Conservation (phyloP, 1,139 yeast genomes). For the Spencermartinsiella ligniputridi region DNA sequence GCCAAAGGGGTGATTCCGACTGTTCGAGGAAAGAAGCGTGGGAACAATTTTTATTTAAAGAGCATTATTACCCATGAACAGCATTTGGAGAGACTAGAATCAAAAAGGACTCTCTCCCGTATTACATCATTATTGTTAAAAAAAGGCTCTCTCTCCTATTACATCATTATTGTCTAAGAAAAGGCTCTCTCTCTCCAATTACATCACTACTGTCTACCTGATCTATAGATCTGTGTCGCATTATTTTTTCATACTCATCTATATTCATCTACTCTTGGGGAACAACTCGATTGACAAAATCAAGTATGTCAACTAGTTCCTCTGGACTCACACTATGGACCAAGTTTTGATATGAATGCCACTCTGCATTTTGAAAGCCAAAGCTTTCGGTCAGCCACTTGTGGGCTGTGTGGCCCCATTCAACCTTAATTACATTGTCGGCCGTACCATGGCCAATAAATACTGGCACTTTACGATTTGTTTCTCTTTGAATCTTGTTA, state of each 20-base stretch:
- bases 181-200: no score
- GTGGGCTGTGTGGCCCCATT: conserved; percentile 45
- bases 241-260: no score
- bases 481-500: conserved; percentile 25
- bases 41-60: no score
- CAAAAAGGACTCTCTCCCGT: no score
- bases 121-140: no score
- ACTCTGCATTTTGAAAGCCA: conserved; percentile 52
- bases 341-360: conserved; percentile 59
- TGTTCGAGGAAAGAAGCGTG: no score
- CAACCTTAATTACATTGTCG: conserved; percentile 60
- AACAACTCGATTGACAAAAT: conserved; percentile 43
- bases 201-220: no score
- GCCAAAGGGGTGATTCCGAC: background rate
- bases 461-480: conserved; percentile 64
- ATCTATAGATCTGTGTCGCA: no score
- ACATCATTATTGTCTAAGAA: no score
- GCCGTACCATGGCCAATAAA: conserved; percentile 85
- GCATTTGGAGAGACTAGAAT: no score
- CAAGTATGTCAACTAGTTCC: conserved; percentile 57
- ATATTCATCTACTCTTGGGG: conserved; percentile 20
- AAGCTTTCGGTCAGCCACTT: conserved; percentile 39
- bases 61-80: no score
- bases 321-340: conserved; percentile 64
- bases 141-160: no score